Evolutionary conservation across 257 asterid genomes (phyloP).

Genomic region (Echium plantagineum): DNA sequence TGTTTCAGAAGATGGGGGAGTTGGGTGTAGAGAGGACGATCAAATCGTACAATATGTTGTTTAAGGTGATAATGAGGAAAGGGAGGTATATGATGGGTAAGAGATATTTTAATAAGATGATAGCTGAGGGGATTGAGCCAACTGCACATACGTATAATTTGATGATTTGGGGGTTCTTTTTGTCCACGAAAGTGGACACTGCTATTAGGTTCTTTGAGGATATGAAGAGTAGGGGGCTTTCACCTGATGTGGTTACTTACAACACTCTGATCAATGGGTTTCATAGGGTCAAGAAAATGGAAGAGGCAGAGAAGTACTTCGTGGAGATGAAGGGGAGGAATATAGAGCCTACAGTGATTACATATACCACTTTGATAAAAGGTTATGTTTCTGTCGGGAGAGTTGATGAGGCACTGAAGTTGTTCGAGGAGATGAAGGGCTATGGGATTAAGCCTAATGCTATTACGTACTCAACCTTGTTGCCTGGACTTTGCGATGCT

Average conservation of each 20-base stretch:
- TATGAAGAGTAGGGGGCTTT: conserved; percentile 62
- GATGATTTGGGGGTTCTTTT: conserved; percentile 83
- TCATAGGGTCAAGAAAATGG: conserved; percentile 49
- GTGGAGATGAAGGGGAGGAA: conserved; percentile 80
- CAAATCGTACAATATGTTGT: conserved; percentile 57
- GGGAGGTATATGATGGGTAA: conserved; percentile 88
- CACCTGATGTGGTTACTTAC: conserved; percentile 64
- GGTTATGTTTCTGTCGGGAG: conserved; percentile 56
- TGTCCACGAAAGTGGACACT: conserved; percentile 47
- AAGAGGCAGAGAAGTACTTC: conserved; percentile 76
- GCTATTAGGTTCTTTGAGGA: conserved; percentile 76
- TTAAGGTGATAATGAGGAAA: conserved; percentile 63
- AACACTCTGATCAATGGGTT: conserved; percentile 75
- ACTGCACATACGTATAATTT: conserved; percentile 62
- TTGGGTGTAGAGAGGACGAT: conserved; percentile 52
- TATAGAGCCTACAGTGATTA: conserved; percentile 57
- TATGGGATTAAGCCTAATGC: conserved; percentile 66
- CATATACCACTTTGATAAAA: conserved; percentile 71
- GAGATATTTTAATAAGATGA: conserved; percentile 76
- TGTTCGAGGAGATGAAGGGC: conserved; percentile 76
- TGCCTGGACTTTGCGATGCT: conserved; percentile 77
- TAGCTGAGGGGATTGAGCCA: conserved; percentile 68
- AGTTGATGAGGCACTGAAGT: conserved; percentile 69
- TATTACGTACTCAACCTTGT: conserved; percentile 57
- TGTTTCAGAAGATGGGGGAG: conserved; percentile 76